Percentiles rank a stretch among this genome's conserved stretches.
These are phyloP conservation scores for Coemansia aciculifera DNA, from an alignment of 192 early-diverging fungal genomes.

Conservation along the genomic window DNA sequence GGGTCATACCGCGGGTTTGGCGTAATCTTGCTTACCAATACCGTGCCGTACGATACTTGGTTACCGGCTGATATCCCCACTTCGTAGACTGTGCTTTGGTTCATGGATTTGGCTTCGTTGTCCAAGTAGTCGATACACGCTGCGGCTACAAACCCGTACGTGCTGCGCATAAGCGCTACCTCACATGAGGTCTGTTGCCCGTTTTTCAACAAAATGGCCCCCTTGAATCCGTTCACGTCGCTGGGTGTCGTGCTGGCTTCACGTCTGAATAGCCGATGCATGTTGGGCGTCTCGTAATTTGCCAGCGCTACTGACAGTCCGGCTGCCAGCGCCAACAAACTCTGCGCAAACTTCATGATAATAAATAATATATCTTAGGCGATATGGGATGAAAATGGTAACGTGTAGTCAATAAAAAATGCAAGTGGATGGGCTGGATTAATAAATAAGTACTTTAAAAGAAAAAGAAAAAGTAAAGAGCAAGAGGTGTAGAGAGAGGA, in stretches of 20 bases:
- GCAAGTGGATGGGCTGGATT: neutral
- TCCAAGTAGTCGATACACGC: conserved; percentile 42
- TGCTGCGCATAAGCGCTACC: conserved; percentile 40
- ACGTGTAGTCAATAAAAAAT: neutral
- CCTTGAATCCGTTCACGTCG: conserved; percentile 40
- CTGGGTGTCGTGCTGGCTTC: conserved; percentile 12
- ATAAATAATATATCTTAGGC: neutral
- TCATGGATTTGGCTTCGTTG: conserved; percentile 4
- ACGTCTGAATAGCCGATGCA: neutral
- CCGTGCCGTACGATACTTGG: conserved; percentile 17
- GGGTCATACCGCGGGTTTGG: conserved; percentile 39
- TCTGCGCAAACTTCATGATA: conserved; percentile 20
- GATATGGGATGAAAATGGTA: neutral
- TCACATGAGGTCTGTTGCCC: conserved; percentile 50
- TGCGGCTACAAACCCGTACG: conserved; percentile 40
- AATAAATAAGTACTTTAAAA: neutral
- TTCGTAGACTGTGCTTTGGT: conserved; percentile 30
- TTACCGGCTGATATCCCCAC: conserved; percentile 30
- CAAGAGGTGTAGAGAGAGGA: neutral
- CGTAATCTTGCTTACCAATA: conserved; percentile 28
- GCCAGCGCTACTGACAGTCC: conserved; percentile 40
- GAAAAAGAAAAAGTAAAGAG: neutral
- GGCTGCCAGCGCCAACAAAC: conserved; percentile 37
- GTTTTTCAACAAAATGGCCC: conserved; percentile 44
- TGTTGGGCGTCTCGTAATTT: neutral